These are phyloP conservation scores for Lyophyllum shimeji DNA, from an alignment of 768 basidiomycete genomes.

Conservation along the genomic window DNA sequence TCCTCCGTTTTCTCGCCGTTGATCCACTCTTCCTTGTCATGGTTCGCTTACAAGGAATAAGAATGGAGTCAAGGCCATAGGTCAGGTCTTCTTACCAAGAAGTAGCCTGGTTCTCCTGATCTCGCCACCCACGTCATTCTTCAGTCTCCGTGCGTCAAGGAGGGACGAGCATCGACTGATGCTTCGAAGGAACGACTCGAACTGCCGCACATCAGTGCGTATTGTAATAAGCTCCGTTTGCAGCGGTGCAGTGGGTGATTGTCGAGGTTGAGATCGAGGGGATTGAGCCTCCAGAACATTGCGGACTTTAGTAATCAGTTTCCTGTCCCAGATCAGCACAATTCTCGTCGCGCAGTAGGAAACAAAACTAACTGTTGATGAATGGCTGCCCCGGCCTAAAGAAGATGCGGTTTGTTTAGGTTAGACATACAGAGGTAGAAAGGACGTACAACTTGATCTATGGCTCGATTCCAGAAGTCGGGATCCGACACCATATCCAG, in stretches of 20 bases:
- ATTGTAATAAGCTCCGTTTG: conserved; percentile 77
- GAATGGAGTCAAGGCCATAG: background rate
- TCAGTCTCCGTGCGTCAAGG: conserved; percentile 84
- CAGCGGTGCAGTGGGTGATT: conserved; percentile 36
- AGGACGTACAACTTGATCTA: conserved; percentile 83
- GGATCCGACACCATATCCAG: conserved; percentile 94
- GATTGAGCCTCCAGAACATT: conserved; percentile 81
- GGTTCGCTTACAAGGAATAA: conserved; percentile 53
- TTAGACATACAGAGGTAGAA: background rate
- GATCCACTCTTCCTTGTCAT: conserved; percentile 88
- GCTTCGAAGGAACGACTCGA: conserved; percentile 88
- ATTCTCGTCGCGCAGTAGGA: background rate
- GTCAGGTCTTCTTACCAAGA: conserved; percentile 50
- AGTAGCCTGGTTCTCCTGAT: conserved; percentile 76
- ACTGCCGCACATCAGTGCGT: conserved; percentile 77
- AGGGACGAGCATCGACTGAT: conserved; percentile 81
- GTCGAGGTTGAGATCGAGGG: conserved; percentile 48
- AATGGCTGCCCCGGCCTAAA: conserved; percentile 50
- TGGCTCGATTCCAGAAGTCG: conserved; percentile 94
- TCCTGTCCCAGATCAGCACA: conserved; percentile 42
- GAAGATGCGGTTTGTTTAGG: background rate
- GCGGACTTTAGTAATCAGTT: conserved; percentile 84
- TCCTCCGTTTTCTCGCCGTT: conserved; percentile 84
- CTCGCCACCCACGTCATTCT: conserved; percentile 93
- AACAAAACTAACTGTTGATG: conserved; percentile 42